phyloP scores from a whole-genome alignment of 176 grass and related monocot genomes.

The Themeda triandra region DNA sequence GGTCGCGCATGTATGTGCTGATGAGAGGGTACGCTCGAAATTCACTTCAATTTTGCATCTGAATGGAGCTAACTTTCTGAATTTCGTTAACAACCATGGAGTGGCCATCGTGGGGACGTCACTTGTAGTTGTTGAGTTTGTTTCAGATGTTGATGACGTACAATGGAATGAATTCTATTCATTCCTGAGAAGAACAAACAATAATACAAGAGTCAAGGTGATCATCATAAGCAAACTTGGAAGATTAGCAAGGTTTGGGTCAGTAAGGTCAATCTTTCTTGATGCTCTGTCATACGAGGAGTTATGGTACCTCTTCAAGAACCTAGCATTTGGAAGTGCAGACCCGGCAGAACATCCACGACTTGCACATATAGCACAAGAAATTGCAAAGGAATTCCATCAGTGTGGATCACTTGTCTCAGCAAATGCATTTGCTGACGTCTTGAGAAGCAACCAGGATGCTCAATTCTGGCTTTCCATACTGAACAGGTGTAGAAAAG shows the following conservation, averaged over 20 bases:
- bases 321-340: neutral
- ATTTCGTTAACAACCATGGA: neutral
- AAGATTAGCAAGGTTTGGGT: neutral
- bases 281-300: neutral
- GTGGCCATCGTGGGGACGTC: neutral
- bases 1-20: conserved; percentile 2
- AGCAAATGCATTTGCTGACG: too few species aligned
- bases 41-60: neutral
- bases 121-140: neutral
- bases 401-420: too few species aligned
- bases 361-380: neutral
- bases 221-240: neutral
- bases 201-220: neutral
- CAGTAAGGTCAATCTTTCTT: neutral
- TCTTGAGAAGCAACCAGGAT: too few species aligned
- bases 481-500: too few species aligned
- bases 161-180: conserved; percentile 2
- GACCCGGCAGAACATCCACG: neutral
- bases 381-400: neutral
- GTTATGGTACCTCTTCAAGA: conserved; percentile 12
- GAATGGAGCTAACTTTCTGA: neutral
- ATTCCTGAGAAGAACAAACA: neutral
- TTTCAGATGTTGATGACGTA: neutral
- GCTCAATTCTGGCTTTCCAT: too few species aligned
- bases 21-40: neutral